Base-by-base conservation (phyloP, 2,329 filamentous ascomycete genomes). In the Cercospora zeae-maydis region DNA sequence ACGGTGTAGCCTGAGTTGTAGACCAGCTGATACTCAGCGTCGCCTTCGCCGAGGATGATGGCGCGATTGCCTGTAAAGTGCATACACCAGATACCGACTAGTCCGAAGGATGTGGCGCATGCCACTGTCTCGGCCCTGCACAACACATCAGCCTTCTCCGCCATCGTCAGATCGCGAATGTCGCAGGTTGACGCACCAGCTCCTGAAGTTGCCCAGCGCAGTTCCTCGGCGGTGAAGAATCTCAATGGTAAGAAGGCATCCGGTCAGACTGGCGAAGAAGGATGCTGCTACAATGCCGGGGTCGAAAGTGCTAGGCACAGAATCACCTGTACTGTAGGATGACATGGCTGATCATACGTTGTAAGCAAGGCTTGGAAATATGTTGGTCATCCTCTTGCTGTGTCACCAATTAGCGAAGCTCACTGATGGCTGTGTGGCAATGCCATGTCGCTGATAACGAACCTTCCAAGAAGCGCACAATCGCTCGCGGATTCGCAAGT, bases 21-120 rank as follows among this genome's bases (percentile, higher is more conserved):
- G 36, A 85, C 82, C 57, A 95, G 87, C 67, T 93, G 90, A 36
- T 84, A 78, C 11, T 78, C 66, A 24, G 67, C 56, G 63, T 85
- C 77, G 39, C 89, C 89, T 66, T 86, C 68, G 39, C 83, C 88
- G 16, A 96, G 82, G 27, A 88, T 80, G 64, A 93, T 89, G 13
- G 91, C 91, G 58, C 89, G 83, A 73, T 95, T 93, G 21, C 91
- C 91, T 67, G 95, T 88, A 71, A 90, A 93, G 74, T 95, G 91
- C 89, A 88, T 80, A 64, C 78, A 79, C 76, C 76, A 83, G 54
- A 83, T 82, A 14, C 80, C 80, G 52, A 82, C 79, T 7, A 81
- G 67, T 14, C 81, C 77, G 71, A 82, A 78, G 1, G 78, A 78
- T 1, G 79, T 71, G 36, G 77, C 72, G 62, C 77, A 80, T 24